Conservation (phyloP, 371 early-diverging fungal genomes). For the Mucor piriformis region DNA sequence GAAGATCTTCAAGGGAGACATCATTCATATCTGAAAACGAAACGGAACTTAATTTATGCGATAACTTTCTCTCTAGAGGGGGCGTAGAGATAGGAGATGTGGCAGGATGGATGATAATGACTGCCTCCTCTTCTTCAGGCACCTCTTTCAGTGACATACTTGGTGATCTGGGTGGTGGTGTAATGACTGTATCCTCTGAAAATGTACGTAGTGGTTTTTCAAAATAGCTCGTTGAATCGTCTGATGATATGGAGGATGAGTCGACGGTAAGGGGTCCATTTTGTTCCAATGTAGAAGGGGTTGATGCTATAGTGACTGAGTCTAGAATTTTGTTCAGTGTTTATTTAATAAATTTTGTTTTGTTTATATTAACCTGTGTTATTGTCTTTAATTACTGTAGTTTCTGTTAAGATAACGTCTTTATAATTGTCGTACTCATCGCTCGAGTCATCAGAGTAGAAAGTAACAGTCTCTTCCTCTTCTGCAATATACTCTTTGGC, state of each 20-base stretch:
- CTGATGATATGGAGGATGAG: not conserved
- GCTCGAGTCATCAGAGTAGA: slow-evolving; percentile 16
- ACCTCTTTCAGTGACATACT: not conserved
- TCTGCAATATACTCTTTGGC: slow-evolving; percentile 4
- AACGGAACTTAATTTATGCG: slow-evolving; percentile 4
- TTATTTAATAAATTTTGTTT: not conserved
- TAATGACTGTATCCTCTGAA: slow-evolving; percentile 20
- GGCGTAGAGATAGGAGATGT: not conserved
- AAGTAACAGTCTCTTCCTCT: slow-evolving; percentile 3
- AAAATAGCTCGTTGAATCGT: slow-evolving; percentile 16
- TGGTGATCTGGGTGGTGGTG: slow-evolving; percentile 4
- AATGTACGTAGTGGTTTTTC: slow-evolving; percentile 21
- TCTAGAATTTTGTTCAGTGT: slow-evolving; percentile 7
- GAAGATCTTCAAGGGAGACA: slow-evolving; percentile 4
- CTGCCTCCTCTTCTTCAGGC: not conserved
- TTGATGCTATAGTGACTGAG: slow-evolving; percentile 2
- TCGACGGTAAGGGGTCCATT: not conserved
- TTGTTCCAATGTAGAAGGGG: not conserved
- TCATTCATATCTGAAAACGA: slow-evolving; percentile 17
- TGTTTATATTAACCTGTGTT: not conserved
- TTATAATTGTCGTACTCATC: slow-evolving; percentile 15
- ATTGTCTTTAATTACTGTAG: not conserved
- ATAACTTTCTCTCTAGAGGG: slow-evolving; percentile 3
- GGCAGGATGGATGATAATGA: not conserved
- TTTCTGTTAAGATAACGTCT: not conserved